phyloP scores from a whole-genome alignment of 441 rosid species.

The Adansonia grandidieri region DNA sequence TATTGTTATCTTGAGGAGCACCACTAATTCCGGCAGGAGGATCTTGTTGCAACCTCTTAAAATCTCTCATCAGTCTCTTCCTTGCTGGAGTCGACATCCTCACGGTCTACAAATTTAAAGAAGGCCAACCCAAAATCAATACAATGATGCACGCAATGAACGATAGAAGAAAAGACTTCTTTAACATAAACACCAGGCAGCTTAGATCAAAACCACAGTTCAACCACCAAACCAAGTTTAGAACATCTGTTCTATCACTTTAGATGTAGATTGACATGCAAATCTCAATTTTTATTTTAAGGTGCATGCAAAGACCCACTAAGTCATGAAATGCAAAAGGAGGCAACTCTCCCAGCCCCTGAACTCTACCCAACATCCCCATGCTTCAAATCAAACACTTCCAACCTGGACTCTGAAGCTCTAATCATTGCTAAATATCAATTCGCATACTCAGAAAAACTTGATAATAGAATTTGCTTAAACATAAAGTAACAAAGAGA shows the following conservation, averaged over 20 bases:
- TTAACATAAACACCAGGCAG: neutral
- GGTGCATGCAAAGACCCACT: neutral
- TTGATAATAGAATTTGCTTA: neutral
- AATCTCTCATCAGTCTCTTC: slow-evolving; percentile 83
- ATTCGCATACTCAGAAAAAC: neutral
- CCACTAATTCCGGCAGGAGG: slow-evolving; percentile 82
- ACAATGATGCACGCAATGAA: neutral
- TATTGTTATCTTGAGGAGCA: slow-evolving; percentile 76
- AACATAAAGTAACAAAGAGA: slow-evolving; percentile 1
- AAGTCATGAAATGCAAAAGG: neutral
- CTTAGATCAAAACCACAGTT: neutral
- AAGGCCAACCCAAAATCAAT: slow-evolving; percentile 15
- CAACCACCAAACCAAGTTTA: slow-evolving; percentile 5
- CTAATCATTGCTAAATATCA: neutral
- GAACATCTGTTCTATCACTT: slow-evolving; percentile 6
- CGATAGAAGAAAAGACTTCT: too few relatives aligned
- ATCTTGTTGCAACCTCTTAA: slow-evolving; percentile 79
- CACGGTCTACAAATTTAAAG: slow-evolving; percentile 38
- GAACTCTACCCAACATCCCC: neutral
- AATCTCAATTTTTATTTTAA: neutral
- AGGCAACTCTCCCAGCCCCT: neutral
- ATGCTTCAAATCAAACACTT: neutral
- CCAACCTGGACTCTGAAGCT: neutral
- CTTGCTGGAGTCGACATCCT: slow-evolving; percentile 75
- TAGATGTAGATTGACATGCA: neutral